phyloP scores from a whole-genome alignment of 1,284 basidiomycete genomes.

The Leccinum solheimii region DNA sequence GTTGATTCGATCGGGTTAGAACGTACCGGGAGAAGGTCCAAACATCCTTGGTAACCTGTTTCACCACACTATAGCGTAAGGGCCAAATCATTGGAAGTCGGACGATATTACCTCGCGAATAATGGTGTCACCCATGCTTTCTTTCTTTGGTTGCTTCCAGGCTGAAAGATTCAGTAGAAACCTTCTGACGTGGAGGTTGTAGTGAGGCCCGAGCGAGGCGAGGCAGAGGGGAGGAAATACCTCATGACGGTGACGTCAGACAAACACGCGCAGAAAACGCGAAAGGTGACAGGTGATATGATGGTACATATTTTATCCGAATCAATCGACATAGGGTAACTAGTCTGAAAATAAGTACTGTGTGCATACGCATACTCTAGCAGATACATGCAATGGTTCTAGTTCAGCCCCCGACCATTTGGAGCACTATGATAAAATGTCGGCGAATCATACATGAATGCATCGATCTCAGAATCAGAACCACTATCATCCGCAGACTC shows the following conservation, averaged over 20 bases:
- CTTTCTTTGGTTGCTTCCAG: slow-evolving; percentile 6
- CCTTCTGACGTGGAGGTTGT: slow-evolving; percentile 19
- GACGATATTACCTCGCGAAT: slow-evolving; percentile 31
- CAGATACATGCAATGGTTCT: slow-evolving; percentile 8
- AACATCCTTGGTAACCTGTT: slow-evolving; percentile 56
- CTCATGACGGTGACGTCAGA: slow-evolving; percentile 25
- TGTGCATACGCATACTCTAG: slow-evolving; percentile 9
- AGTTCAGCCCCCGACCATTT: slow-evolving; percentile 42
- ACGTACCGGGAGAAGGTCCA: slow-evolving; percentile 73
- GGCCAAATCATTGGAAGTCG: not conserved
- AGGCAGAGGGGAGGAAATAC: slow-evolving; percentile 16
- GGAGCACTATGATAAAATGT: slow-evolving; percentile 41
- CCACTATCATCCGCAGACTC: slow-evolving; percentile 53
- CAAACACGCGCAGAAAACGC: slow-evolving; percentile 19
- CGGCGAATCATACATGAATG: slow-evolving; percentile 68
- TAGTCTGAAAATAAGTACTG: slow-evolving; percentile 2
- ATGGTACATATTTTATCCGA: slow-evolving; percentile 2
- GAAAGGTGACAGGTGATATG: not conserved
- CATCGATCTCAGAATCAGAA: slow-evolving; percentile 64
- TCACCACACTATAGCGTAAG: not conserved
- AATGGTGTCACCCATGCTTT: slow-evolving; percentile 28
- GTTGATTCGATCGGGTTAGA: slow-evolving; percentile 1
- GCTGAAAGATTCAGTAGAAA: slow-evolving; percentile 5
- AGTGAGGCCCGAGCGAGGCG: slow-evolving; percentile 13
- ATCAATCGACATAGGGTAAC: not conserved